phyloP scores from a whole-genome alignment of 495 filamentous ascomycete genomes.

The Penicillium desertorum region DNA sequence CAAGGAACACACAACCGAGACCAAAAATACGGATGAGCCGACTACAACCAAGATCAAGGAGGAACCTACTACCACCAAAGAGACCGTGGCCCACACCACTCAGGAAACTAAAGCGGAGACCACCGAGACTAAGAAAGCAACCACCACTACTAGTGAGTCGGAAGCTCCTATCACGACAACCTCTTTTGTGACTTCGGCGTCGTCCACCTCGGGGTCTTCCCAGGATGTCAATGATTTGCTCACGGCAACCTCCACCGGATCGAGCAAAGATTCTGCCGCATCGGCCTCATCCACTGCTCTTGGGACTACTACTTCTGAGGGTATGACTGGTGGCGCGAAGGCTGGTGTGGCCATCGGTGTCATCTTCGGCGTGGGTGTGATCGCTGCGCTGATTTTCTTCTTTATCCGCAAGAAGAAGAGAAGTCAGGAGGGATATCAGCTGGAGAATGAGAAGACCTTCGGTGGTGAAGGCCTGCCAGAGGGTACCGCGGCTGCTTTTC shows the following conservation, averaged over 20 bases:
- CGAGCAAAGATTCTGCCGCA: slow-evolving; percentile 17
- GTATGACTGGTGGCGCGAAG: slow-evolving; percentile 56
- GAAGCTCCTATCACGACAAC: slow-evolving; percentile 7
- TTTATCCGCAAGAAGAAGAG: slow-evolving; percentile 62
- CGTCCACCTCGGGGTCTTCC: slow-evolving; percentile 15
- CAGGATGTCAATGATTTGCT: slow-evolving; percentile 18
- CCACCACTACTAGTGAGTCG: slow-evolving; percentile 5
- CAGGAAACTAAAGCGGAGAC: slow-evolving; percentile 14
- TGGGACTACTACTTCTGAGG: slow-evolving; percentile 9
- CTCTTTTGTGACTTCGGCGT: slow-evolving; percentile 27
- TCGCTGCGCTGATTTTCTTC: slow-evolving; percentile 62
- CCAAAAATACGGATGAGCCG: slow-evolving; percentile 8
- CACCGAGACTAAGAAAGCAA: slow-evolving; percentile 11
- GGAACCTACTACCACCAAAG: slow-evolving; percentile 8
- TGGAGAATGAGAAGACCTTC: slow-evolving; percentile 53
- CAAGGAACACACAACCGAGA: slow-evolving; percentile 10
- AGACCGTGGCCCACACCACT: slow-evolving; percentile 6
- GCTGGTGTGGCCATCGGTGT: slow-evolving; percentile 84
- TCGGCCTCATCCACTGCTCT: slow-evolving; percentile 20
- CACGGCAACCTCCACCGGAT: slow-evolving; percentile 17
- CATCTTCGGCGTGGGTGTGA: slow-evolving; percentile 59
- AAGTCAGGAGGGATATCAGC: slow-evolving; percentile 52
- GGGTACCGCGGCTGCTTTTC: slow-evolving; percentile 30
- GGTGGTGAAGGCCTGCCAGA: slow-evolving; percentile 30
- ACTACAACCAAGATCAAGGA: slow-evolving; percentile 4